phyloP scores from a whole-genome alignment of 75 land plant species.

The Selaginella tamariscina region DNA sequence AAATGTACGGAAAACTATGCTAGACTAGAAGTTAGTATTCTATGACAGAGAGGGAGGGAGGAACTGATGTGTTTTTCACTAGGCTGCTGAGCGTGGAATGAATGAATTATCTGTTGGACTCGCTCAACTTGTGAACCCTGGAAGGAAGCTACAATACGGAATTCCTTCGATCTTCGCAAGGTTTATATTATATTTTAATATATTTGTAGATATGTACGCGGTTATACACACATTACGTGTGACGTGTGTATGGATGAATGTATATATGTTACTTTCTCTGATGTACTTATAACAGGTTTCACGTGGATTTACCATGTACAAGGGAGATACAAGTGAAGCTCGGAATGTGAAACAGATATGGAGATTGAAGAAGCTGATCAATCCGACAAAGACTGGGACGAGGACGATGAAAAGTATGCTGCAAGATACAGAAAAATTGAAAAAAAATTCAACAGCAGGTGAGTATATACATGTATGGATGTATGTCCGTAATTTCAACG shows the following conservation, averaged over 20 bases:
- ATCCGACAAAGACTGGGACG: slow-evolving; percentile 4
- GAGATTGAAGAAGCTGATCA: slow-evolving; percentile 1
- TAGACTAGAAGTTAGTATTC: background rate
- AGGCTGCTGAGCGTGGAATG: slow-evolving; percentile 7
- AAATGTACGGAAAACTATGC: background rate
- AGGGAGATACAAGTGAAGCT: background rate
- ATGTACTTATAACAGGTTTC: background rate
- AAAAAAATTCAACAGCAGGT: no score
- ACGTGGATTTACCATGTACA: background rate
- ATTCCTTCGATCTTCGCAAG: slow-evolving; percentile 9
- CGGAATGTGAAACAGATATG: slow-evolving; percentile 8
- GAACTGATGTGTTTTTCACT: background rate
- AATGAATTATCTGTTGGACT: slow-evolving; percentile 14
- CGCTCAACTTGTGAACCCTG: background rate
- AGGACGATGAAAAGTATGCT: background rate
- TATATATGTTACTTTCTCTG: no score
- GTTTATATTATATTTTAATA: background rate
- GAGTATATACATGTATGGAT: no score
- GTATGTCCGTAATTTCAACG: no score
- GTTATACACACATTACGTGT: no score
- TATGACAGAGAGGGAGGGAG: background rate
- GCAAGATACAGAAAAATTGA: no score
- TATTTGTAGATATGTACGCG: no score
- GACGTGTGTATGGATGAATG: no score
- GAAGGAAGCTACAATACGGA: background rate